These are phyloP conservation scores for Termitomyces titanicus DNA, from an alignment of 768 basidiomycete genomes.

Conservation along the genomic window DNA sequence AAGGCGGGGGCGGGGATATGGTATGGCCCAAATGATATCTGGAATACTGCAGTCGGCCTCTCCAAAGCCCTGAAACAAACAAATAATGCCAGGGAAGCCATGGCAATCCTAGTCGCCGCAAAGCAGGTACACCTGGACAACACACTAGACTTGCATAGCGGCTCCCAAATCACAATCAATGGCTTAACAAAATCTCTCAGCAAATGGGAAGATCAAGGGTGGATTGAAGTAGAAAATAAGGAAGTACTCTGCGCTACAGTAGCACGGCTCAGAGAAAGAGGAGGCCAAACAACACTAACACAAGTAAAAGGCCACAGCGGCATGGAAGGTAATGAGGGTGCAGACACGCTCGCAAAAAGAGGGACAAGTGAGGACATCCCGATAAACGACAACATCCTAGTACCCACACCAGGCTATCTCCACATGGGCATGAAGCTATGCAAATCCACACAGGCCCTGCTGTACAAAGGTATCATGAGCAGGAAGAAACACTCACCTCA, in stretches of 20 bases:
- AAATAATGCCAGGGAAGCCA: neutral
- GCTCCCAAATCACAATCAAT: slow-evolving; percentile 21
- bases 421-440: neutral
- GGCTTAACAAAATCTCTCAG: slow-evolving; percentile 14
- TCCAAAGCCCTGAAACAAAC: slow-evolving; percentile 7
- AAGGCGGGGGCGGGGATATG: slow-evolving; percentile 13
- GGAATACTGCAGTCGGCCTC: slow-evolving; percentile 12
- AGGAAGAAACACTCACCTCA: neutral
- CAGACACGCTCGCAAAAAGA: slow-evolving; percentile 15
- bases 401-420: neutral
- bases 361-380: slow-evolving; percentile 4
- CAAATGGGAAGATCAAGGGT: slow-evolving; percentile 25
- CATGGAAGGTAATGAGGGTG: slow-evolving; percentile 16
- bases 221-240: slow-evolving; percentile 12
- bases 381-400: neutral
- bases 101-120: neutral
- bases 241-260: slow-evolving; percentile 5
- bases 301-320: slow-evolving; percentile 24
- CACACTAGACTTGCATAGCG: neutral
- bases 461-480: neutral
- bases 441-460: neutral
- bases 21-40: slow-evolving; percentile 7
- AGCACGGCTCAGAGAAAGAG: slow-evolving; percentile 8
- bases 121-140: neutral
- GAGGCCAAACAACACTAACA: slow-evolving; percentile 12